Percentiles rank a stretch among this genome's conserved stretches.
Evolutionary conservation across 1,284 basidiomycete genomes (phyloP).

Genomic region (Cutaneotrichosporon cavernicola): DNA sequence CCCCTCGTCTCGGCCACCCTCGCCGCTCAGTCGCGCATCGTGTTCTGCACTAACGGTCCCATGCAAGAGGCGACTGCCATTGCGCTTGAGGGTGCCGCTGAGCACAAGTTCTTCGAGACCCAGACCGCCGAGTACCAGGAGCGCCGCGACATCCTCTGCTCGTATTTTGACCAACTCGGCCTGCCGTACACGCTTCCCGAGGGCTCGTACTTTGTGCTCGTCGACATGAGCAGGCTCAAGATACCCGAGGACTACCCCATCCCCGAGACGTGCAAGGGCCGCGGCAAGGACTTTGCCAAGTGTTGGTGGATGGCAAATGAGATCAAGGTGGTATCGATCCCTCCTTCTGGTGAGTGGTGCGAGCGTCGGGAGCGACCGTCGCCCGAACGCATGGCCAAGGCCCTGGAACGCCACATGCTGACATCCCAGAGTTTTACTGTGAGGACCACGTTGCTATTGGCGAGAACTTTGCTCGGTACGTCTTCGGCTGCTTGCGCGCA

Average conservation of each 20-base stretch:
- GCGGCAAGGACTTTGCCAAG: conserved; percentile 85
- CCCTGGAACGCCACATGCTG: not conserved
- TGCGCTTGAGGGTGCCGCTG: conserved; percentile 73
- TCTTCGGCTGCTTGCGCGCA: not conserved
- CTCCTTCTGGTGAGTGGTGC: conserved; percentile 69
- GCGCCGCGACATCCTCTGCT: conserved; percentile 69
- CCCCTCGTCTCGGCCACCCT: conserved; percentile 81
- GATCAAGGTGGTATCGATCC: conserved; percentile 85
- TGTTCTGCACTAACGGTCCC: conserved; percentile 90
- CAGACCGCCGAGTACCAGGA: conserved; percentile 79
- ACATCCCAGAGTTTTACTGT: conserved; percentile 68
- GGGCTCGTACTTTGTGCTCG: conserved; percentile 83
- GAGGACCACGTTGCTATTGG: conserved; percentile 78
- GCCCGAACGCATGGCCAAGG: not conserved
- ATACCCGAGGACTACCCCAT: conserved; percentile 83
- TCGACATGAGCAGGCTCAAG: conserved; percentile 77
- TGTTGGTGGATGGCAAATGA: conserved; percentile 89
- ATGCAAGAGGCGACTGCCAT: conserved; percentile 87
- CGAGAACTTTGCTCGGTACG: conserved; percentile 72
- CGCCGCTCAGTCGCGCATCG: conserved; percentile 87
- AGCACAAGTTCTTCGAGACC: conserved; percentile 74
- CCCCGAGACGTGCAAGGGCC: conserved; percentile 69
- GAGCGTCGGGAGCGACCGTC: not conserved
- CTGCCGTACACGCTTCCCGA: conserved; percentile 83
- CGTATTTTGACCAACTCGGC: conserved; percentile 79